Percentiles rank a stretch among this genome's conserved stretches.
phyloP scores from a whole-genome alignment of 345 rosid species.

The Hypericum androsaemum region DNA sequence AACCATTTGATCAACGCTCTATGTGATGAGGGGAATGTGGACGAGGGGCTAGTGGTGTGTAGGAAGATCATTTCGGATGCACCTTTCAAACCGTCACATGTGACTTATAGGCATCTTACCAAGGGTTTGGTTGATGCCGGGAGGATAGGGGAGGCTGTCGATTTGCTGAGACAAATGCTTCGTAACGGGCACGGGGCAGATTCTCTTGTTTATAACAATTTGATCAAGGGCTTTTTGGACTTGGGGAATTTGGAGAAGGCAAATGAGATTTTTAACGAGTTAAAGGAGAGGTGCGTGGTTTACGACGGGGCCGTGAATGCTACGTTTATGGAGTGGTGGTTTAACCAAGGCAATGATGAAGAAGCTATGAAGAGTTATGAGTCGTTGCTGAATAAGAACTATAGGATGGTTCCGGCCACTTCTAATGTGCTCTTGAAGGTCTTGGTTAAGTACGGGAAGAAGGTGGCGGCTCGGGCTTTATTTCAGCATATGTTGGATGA shows the following conservation, averaged over 20 bases:
- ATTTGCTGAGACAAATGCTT: constrained; percentile 79
- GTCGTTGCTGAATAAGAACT: constrained; percentile 67
- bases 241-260: constrained; percentile 77
- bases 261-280: constrained; percentile 74
- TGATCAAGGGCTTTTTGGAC: constrained; percentile 66
- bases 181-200: constrained; percentile 90
- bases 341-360: constrained; percentile 70
- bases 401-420: constrained; percentile 71
- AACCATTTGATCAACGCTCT: constrained; percentile 81
- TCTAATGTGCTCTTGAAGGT: constrained; percentile 78
- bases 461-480: constrained; percentile 54
- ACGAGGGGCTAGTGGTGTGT: constrained; percentile 54
- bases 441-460: constrained; percentile 60
- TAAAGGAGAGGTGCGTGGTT: constrained; percentile 65
- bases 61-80: constrained; percentile 58
- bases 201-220: constrained; percentile 70
- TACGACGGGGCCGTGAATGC: constrained; percentile 89
- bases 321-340: constrained; percentile 91
- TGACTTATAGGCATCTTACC: constrained; percentile 86
- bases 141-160: constrained; percentile 68
- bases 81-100: constrained; percentile 69
- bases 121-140: constrained; percentile 78
- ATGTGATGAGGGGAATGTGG: constrained; percentile 82
- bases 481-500: constrained; percentile 80
- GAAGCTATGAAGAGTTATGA: constrained; percentile 78